A percentile compares a stretch with the other conserved stretches of the same genome.
Conservation (phyloP, 345 rosid genomes). For the Schrenkiella parvula region DNA sequence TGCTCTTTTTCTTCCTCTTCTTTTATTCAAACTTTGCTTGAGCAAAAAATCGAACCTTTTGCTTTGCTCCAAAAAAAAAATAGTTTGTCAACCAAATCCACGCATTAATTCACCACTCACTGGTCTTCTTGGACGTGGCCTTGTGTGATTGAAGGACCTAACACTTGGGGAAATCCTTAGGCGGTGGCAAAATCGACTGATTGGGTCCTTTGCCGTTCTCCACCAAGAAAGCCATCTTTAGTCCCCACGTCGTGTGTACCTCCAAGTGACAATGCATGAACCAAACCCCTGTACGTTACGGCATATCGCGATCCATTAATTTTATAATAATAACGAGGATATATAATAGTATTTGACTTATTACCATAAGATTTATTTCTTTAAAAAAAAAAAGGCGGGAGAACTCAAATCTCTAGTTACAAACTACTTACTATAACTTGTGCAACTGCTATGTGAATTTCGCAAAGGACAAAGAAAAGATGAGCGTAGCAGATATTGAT, state of each 20-base stretch:
- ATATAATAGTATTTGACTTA: neutral
- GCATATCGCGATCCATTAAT: neutral
- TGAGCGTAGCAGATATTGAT: neutral
- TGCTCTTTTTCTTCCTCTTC: neutral
- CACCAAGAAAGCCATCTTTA: slow-evolving; percentile 96
- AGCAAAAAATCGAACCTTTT: slow-evolving; percentile 15
- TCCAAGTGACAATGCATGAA: slow-evolving; percentile 97
- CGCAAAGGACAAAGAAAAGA: neutral
- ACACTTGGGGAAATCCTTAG: slow-evolving; percentile 88
- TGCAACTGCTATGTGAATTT: neutral
- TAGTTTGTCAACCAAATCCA: slow-evolving; percentile 15
- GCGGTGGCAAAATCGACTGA: slow-evolving; percentile 85
- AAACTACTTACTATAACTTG: neutral
- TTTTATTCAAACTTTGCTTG: slow-evolving; percentile 22
- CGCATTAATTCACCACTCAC: slow-evolving; percentile 11
- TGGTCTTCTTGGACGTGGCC: slow-evolving; percentile 24
- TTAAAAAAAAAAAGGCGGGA: neutral
- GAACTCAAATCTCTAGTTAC: neutral
- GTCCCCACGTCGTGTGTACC: slow-evolving; percentile 97
- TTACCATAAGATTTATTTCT: neutral
- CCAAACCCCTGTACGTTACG: slow-evolving; percentile 66
- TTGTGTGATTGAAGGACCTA: slow-evolving; percentile 19
- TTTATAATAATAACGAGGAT: neutral
- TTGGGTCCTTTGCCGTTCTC: slow-evolving; percentile 89
- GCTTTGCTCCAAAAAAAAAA: slow-evolving; percentile 23